A percentile compares a stretch with the other conserved stretches of the same genome.
Conservation (phyloP, 2,329 filamentous ascomycete species). For the Apiospora sp. region DNA sequence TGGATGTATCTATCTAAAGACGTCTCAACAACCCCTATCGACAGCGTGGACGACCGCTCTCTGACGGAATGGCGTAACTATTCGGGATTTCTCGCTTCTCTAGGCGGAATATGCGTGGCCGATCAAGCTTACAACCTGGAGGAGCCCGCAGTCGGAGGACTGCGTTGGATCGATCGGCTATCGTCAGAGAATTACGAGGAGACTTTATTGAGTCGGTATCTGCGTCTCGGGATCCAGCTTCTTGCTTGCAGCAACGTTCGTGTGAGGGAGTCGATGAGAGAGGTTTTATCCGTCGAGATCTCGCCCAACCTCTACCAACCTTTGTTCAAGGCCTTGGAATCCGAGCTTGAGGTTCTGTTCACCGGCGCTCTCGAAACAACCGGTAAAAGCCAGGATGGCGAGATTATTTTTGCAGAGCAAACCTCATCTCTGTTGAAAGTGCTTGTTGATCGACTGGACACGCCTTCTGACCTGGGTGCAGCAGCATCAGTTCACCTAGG, state of each 20-base stretch:
- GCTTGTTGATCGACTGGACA: conserved; percentile 70
- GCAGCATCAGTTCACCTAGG: conserved; percentile 71
- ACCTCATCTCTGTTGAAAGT: conserved; percentile 69
- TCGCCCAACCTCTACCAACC: conserved; percentile 68
- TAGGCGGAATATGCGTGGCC: conserved; percentile 71
- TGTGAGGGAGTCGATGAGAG: conserved; percentile 71
- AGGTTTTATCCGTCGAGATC: conserved; percentile 71
- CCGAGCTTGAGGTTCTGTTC: conserved; percentile 70
- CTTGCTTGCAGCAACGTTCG: conserved; percentile 70
- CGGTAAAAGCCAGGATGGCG: conserved; percentile 63
- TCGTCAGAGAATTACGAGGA: conserved; percentile 68
- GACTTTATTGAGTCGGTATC: conserved; percentile 65
- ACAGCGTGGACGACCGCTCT: conserved; percentile 62
- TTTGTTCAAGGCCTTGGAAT: conserved; percentile 70
- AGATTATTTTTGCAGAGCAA: conserved; percentile 73
- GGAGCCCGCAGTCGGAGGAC: conserved; percentile 62
- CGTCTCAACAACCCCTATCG: conserved; percentile 60
- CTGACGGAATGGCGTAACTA: conserved; percentile 74
- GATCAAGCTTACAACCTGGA: conserved; percentile 65
- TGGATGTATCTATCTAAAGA: conserved; percentile 72
- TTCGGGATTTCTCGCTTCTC: conserved; percentile 72
- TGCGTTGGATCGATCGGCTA: conserved; percentile 71
- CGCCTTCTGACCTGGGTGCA: conserved; percentile 67
- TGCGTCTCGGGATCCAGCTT: conserved; percentile 70
- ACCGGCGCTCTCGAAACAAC: conserved; percentile 59